Conservation (phyloP, 768 basidiomycete genomes). For the Omphalotus guepiniiformis region DNA sequence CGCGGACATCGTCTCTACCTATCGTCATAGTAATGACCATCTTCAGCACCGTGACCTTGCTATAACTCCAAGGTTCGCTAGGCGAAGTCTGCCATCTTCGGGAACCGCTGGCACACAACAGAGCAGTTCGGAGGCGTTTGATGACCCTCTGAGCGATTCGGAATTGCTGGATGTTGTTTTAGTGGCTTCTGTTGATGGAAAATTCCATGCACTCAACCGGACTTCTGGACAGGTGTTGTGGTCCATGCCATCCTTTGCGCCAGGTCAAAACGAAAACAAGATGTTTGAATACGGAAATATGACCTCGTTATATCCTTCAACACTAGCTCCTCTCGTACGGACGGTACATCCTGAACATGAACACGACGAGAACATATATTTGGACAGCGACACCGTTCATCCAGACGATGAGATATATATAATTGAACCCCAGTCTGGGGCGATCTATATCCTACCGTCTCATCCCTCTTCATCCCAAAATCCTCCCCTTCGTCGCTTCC, state of each 20-base stretch:
- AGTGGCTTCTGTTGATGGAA: slow-evolving; percentile 91
- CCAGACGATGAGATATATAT: slow-evolving; percentile 74
- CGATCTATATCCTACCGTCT: slow-evolving; percentile 82
- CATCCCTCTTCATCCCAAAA: slow-evolving; percentile 53
- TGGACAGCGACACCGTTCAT: slow-evolving; percentile 45
- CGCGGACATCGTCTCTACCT: slow-evolving; percentile 4
- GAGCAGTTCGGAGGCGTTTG: not conserved
- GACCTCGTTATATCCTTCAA: slow-evolving; percentile 30
- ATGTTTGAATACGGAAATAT: not conserved
- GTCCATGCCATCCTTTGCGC: slow-evolving; percentile 73
- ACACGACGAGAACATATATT: slow-evolving; percentile 35
- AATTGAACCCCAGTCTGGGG: slow-evolving; percentile 92
- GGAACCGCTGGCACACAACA: not conserved
- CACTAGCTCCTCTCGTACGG: slow-evolving; percentile 69
- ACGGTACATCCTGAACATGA: slow-evolving; percentile 60
- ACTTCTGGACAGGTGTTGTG: slow-evolving; percentile 79
- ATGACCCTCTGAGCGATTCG: slow-evolving; percentile 32
- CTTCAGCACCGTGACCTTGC: not conserved
- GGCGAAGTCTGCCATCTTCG: not conserved
- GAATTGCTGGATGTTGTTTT: slow-evolving; percentile 81
- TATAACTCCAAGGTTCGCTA: not conserved
- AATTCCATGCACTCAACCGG: slow-evolving; percentile 89
- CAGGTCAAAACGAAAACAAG: slow-evolving; percentile 19
- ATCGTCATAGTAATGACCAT: not conserved
- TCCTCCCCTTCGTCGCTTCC: slow-evolving; percentile 49